Conservation (phyloP, 163 green algal species). For the Trebouxia gelatinosa region DNA sequence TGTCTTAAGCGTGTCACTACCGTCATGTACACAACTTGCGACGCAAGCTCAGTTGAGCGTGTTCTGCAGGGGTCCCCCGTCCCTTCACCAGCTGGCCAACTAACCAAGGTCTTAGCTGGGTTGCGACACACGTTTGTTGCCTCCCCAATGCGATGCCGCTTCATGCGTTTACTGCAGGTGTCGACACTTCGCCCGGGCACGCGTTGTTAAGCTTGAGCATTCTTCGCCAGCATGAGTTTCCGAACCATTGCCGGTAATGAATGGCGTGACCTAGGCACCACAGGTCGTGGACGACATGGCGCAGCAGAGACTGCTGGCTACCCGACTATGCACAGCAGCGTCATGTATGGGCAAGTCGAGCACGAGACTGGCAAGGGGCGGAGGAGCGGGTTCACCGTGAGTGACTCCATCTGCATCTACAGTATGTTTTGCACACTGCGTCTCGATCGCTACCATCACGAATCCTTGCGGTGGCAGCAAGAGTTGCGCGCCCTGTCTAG, state of each 20-base stretch:
- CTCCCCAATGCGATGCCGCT: not conserved
- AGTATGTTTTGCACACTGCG: too few relatives aligned
- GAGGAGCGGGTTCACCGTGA: constrained; percentile 2
- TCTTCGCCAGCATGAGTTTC: not conserved
- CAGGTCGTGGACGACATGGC: not conserved
- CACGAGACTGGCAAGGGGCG: constrained; percentile 12
- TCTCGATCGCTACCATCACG: not conserved
- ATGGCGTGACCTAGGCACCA: constrained; percentile 15
- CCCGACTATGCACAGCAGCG: constrained; percentile 5
- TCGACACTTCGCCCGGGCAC: not conserved
- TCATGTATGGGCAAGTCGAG: constrained; percentile 7
- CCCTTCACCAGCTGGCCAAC: too few relatives aligned
- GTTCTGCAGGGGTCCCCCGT: too few relatives aligned
- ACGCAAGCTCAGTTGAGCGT: too few relatives aligned
- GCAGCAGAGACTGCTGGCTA: not conserved
- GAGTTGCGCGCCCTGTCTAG: too few relatives aligned
- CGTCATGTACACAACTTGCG: too few relatives aligned
- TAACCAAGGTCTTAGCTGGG: too few relatives aligned
- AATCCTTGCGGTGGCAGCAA: not conserved
- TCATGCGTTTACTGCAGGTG: not conserved
- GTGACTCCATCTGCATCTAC: not conserved
- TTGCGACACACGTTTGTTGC: not conserved
- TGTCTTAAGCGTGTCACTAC: too few relatives aligned
- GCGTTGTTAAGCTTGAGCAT: not conserved
- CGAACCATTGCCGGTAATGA: constrained; percentile 12